Base-by-base conservation (phyloP, 805 yeast genomes). In the Nakazawaea wickerhamii region DNA sequence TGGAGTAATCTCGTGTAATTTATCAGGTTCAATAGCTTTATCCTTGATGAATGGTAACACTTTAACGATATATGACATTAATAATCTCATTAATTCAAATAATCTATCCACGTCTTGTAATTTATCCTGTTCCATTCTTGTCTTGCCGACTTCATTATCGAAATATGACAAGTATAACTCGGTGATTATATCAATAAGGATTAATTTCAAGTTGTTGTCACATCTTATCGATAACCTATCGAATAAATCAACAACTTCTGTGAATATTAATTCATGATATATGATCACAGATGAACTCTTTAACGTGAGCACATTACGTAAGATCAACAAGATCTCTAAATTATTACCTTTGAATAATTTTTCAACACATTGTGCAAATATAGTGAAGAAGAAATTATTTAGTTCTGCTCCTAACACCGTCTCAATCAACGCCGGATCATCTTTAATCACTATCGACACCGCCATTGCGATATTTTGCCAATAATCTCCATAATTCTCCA, bases 381-480 rank as follows among this genome's bases (percentile, higher is more conserved):
- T 59, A 23, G 89, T 81, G 55, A 87, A 84, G 60, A 84, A 81
- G 50, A 89, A 84, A 47, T 77, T 77, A 4, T 73, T 68, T 1
- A 76, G 64, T 47, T 81, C 89, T 9, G 72, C 78, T 4, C 69
- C 72, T 35, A 86, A 58, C 27, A 77, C 67, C 2, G 67, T 62
- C 5, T 65, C 58, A 15, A 84, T 66, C 10, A 68, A 56, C 0
- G 60, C 51, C 2, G 70, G 64, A 47, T 81, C 70, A 17, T 64
- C 67, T 31, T 79, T 79, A 31, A 84, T 66, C 30, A 84, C 67
- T 7, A 78, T 65, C 11, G 93, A 81, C 48, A 89, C 67, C 0
- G 86, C 96, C 39, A 83, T 82, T 8, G 84, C 79, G 47, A 88
- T 71, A 51, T 82, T 84, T 28, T 84, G 64, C 96, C 96, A 89